A percentile compares a stretch with the other conserved stretches of the same genome.
These are phyloP conservation scores for Fusarium coffeatum DNA, from an alignment of 2,329 filamentous ascomycete species.

Conservation along the genomic window DNA sequence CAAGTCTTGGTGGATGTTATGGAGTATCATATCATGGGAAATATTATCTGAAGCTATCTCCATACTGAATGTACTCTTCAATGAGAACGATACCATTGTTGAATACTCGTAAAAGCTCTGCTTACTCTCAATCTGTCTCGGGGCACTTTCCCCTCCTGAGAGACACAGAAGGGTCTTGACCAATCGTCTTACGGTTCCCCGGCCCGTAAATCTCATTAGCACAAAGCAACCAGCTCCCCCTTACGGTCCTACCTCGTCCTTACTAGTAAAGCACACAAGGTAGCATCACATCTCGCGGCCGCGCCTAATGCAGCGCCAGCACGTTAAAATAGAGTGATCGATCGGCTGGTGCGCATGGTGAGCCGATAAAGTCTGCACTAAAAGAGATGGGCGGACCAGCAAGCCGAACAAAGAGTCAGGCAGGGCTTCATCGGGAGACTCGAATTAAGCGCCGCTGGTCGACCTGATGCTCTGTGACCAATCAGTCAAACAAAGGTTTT, in stretches of 20 bases:
- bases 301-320: slow-evolving; percentile 7
- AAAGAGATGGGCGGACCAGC: slow-evolving; percentile 17
- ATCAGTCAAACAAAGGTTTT: not conserved
- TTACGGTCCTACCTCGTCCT: slow-evolving; percentile 6
- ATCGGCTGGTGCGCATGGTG: slow-evolving; percentile 24
- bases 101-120: not conserved
- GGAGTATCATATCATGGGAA: not conserved
- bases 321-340: not conserved
- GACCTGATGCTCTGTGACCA: not conserved
- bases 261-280: not conserved
- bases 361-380: not conserved
- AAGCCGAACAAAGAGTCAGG: slow-evolving; percentile 23
- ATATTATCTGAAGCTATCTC: not conserved
- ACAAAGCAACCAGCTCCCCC: not conserved
- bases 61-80: not conserved
- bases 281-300: slow-evolving; percentile 7
- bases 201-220: slow-evolving; percentile 21
- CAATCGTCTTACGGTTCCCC: slow-evolving; percentile 26
- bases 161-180: slow-evolving; percentile 14
- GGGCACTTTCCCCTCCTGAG: slow-evolving; percentile 1
- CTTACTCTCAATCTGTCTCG: not conserved
- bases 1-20: not conserved
- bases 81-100: not conserved
- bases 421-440: not conserved
- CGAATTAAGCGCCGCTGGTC: slow-evolving; percentile 14